phyloP scores from a whole-genome alignment of 768 basidiomycete species.

The Leccinum sublutescens region DNA sequence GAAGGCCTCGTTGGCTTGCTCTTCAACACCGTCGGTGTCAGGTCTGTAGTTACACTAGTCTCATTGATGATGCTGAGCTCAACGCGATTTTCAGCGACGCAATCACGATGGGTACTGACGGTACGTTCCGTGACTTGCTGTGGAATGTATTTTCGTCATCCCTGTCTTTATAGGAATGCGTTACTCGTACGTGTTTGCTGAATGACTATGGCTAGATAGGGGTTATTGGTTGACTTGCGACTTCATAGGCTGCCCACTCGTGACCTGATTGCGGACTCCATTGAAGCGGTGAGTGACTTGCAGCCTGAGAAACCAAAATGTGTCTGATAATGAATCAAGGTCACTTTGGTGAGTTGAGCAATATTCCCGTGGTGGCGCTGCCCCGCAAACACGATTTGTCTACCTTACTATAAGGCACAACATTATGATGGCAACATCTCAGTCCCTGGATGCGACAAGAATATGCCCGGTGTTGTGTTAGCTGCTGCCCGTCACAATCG shows the following conservation, averaged over 20 bases:
- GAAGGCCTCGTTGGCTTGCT: slow-evolving; percentile 80
- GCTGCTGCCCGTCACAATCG: slow-evolving; percentile 85
- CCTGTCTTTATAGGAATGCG: slow-evolving; percentile 61
- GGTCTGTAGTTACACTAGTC: slow-evolving; percentile 40
- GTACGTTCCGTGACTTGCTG: slow-evolving; percentile 38
- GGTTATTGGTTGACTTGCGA: neutral
- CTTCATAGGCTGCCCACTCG: slow-evolving; percentile 70
- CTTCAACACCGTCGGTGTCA: slow-evolving; percentile 85
- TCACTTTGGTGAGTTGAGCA: slow-evolving; percentile 47
- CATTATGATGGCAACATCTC: slow-evolving; percentile 88
- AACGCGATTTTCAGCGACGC: slow-evolving; percentile 54
- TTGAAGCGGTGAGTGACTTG: slow-evolving; percentile 61
- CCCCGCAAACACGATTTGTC: neutral
- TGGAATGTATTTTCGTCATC: neutral
- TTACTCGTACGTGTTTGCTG: slow-evolving; percentile 61
- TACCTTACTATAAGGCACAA: slow-evolving; percentile 55
- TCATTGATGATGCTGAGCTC: neutral
- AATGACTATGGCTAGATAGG: neutral
- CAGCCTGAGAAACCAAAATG: neutral
- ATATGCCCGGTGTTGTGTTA: slow-evolving; percentile 89
- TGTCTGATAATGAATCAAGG: slow-evolving; percentile 35
- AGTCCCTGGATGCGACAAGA: slow-evolving; percentile 88
- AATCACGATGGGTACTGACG: slow-evolving; percentile 88
- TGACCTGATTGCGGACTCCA: slow-evolving; percentile 87
- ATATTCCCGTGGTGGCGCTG: neutral